Evolutionary conservation across 2,329 filamentous ascomycete genomes (phyloP).

Genomic region (Tricladium varicosporioides): DNA sequence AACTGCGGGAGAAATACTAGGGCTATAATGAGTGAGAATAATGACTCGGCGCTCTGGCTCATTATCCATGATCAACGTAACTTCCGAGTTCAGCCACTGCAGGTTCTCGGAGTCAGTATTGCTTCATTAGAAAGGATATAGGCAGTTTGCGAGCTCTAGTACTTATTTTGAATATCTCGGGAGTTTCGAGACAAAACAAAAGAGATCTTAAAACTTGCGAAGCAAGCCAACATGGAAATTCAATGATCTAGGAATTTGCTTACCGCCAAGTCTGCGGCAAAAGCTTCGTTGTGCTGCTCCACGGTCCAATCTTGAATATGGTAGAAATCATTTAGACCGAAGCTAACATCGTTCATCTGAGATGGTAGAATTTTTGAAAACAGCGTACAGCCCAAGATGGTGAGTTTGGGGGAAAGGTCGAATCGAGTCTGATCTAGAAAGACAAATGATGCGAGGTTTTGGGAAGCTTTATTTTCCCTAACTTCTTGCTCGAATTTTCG

Average conservation of each 20-base stretch:
- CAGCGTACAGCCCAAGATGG: conserved; percentile 46
- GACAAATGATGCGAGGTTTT: conserved; percentile 31
- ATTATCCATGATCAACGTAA: conserved; percentile 28
- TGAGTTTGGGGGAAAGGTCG: conserved; percentile 36
- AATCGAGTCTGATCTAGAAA: conserved; percentile 40
- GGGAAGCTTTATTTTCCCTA: neutral
- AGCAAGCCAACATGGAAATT: too few relatives aligned
- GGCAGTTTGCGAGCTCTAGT: too few relatives aligned
- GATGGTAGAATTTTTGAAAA: conserved; percentile 45
- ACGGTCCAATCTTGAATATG: conserved; percentile 11
- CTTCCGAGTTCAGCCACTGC: conserved; percentile 40
- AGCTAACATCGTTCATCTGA: conserved; percentile 27
- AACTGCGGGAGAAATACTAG: conserved; percentile 16
- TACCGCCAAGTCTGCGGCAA: conserved; percentile 31
- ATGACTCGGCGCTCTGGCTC: conserved; percentile 35
- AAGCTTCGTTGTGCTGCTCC: conserved; percentile 10
- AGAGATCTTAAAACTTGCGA: too few relatives aligned
- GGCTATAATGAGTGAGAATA: conserved; percentile 40
- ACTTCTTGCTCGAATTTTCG: conserved; percentile 10
- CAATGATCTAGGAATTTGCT: too few relatives aligned
- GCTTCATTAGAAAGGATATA: too few relatives aligned
- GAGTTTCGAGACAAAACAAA: too few relatives aligned
- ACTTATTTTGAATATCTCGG: too few relatives aligned
- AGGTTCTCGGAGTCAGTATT: too few relatives aligned
- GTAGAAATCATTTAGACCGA: conserved; percentile 13